Evolutionary conservation across 495 filamentous ascomycete species (phyloP).

Genomic region (Hypoxylon subgilvum): DNA sequence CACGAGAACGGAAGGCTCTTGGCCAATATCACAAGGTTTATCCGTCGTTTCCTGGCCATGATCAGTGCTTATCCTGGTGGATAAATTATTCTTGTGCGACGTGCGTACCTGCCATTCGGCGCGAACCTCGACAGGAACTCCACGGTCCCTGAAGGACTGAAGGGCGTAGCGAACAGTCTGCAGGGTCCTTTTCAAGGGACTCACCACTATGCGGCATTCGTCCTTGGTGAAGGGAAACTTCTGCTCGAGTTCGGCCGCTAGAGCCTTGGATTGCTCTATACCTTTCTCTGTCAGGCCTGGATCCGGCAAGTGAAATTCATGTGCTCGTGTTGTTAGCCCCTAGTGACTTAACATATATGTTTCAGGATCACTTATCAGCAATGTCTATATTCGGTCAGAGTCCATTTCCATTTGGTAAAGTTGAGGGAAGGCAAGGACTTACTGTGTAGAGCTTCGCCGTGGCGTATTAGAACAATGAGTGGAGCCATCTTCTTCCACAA

Average conservation of each 20-base stretch:
- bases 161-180: constrained; percentile 54
- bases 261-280: constrained; percentile 33
- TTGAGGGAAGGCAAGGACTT: constrained; percentile 10
- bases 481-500: constrained; percentile 54
- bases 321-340: constrained; percentile 37
- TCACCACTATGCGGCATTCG: constrained; percentile 56
- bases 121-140: constrained; percentile 51
- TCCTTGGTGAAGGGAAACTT: constrained; percentile 44
- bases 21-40: constrained; percentile 60
- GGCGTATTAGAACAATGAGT: constrained; percentile 54
- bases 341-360: background rate
- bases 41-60: constrained; percentile 54
- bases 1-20: constrained; percentile 40
- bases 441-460: constrained; percentile 58
- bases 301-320: constrained; percentile 37
- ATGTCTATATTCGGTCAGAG: constrained; percentile 33
- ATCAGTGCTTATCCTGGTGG: background rate
- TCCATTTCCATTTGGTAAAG: background rate
- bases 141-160: constrained; percentile 51
- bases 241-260: constrained; percentile 29
- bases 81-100: background rate
- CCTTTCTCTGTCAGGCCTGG: constrained; percentile 36
- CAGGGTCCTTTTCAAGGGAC: constrained; percentile 56
- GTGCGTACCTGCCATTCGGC: constrained; percentile 56
- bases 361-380: constrained; percentile 30